Percentiles rank a stretch among this genome's conserved stretches.
Conservation (phyloP, 345 rosid species). For the Rhizophora mangle region DNA sequence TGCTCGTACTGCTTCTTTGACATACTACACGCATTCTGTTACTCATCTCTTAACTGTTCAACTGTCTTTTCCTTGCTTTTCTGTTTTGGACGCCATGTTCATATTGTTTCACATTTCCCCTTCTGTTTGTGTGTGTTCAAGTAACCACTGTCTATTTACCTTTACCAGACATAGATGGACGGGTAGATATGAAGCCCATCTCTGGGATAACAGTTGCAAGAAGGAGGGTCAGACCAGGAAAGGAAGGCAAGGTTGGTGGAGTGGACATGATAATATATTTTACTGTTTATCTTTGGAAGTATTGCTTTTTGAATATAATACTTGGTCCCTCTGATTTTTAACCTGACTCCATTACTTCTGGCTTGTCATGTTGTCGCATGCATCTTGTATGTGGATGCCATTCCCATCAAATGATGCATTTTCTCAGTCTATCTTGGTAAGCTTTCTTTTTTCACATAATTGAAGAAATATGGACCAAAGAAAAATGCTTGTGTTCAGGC, state of each 20-base stretch:
- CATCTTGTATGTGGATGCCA: slow-evolving; percentile 29
- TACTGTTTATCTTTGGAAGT: slow-evolving; percentile 24
- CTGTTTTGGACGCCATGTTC: background rate
- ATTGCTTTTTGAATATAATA: slow-evolving; percentile 17
- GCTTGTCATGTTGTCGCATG: slow-evolving; percentile 28
- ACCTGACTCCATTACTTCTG: slow-evolving; percentile 38
- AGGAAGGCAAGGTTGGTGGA: slow-evolving; percentile 78
- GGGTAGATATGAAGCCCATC: slow-evolving; percentile 85
- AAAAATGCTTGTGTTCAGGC: background rate
- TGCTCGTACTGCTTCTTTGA: slow-evolving; percentile 1
- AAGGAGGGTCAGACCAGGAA: slow-evolving; percentile 89
- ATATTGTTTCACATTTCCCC: background rate
- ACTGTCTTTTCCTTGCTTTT: background rate
- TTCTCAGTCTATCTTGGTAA: slow-evolving; percentile 72
- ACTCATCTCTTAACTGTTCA: background rate
- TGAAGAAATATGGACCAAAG: background rate
- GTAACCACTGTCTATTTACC: slow-evolving; percentile 1
- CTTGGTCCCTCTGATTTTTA: slow-evolving; percentile 21
- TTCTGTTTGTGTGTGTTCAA: background rate
- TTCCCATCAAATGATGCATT: slow-evolving; percentile 30
- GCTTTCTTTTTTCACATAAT: background rate
- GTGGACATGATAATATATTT: slow-evolving; percentile 10
- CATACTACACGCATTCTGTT: background rate
- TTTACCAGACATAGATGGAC: slow-evolving; percentile 72
- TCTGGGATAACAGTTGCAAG: slow-evolving; percentile 89